phyloP scores from a whole-genome alignment of 345 rosid genomes.

The Eucalyptus sp. region DNA sequence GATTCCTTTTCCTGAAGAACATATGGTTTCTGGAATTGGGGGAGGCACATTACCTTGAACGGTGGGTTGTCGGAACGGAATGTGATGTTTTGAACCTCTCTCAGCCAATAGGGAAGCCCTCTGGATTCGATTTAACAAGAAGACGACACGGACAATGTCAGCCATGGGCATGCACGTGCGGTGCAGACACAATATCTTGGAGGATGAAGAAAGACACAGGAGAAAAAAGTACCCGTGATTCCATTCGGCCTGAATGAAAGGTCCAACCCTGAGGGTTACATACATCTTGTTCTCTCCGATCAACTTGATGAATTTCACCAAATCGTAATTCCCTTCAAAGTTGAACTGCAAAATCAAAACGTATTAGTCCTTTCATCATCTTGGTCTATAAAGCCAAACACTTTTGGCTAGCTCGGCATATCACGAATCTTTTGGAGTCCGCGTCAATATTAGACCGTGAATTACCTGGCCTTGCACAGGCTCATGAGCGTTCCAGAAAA shows the following conservation, averaged over 20 bases:
- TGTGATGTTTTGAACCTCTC: slow-evolving; percentile 55
- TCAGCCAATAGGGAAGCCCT: slow-evolving; percentile 88
- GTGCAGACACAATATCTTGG: neutral
- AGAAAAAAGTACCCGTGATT: slow-evolving; percentile 62
- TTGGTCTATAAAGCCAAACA: neutral
- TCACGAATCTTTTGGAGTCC: neutral
- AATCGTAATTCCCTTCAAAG: slow-evolving; percentile 55
- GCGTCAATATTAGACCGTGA: neutral
- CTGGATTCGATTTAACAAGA: slow-evolving; percentile 13
- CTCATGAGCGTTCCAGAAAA: slow-evolving; percentile 61
- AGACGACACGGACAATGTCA: neutral
- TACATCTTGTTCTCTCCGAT: slow-evolving; percentile 44
- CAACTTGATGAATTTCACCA: slow-evolving; percentile 68
- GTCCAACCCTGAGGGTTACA: slow-evolving; percentile 67
- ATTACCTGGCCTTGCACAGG: slow-evolving; percentile 37
- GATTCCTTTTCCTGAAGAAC: neutral
- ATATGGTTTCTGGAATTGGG: neutral
- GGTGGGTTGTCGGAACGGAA: slow-evolving; percentile 71
- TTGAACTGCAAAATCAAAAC: slow-evolving; percentile 28
- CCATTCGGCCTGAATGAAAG: slow-evolving; percentile 97
- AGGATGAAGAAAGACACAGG: neutral
- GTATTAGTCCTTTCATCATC: neutral
- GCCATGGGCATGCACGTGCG: neutral
- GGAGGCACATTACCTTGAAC: slow-evolving; percentile 51
- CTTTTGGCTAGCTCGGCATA: neutral